Evolutionary conservation across 2,329 filamentous ascomycete genomes (phyloP).

Genomic region (Stenocarpella maydis): DNA sequence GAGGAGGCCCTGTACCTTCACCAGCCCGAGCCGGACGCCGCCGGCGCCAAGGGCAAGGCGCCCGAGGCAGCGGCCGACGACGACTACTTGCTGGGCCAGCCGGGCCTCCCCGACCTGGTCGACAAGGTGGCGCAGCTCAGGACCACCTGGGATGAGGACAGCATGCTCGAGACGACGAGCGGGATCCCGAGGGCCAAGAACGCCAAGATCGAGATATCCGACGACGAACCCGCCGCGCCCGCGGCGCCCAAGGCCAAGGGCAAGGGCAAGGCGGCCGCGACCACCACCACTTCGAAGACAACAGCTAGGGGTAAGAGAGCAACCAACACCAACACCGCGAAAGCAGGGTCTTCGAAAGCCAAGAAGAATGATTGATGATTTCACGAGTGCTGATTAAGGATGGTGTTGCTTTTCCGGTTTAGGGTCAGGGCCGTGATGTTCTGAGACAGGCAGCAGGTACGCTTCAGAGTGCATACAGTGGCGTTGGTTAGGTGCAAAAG

Average conservation of each 20-base stretch:
- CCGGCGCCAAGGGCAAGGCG: constrained; percentile 35
- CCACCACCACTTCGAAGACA: constrained; percentile 20
- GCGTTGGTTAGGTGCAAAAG: constrained; percentile 28
- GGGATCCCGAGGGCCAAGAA: constrained; percentile 37
- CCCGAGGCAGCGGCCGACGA: constrained; percentile 36
- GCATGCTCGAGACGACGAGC: constrained; percentile 45
- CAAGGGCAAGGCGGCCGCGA: constrained; percentile 39
- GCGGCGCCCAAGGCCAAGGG: constrained; percentile 40
- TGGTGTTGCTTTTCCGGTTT: constrained; percentile 30
- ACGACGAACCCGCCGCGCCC: constrained; percentile 32
- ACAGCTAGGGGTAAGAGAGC: constrained; percentile 33
- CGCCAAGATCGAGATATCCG: constrained; percentile 40
- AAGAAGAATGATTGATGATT: constrained; percentile 31
- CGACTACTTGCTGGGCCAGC: constrained; percentile 5
- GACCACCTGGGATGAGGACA: constrained; percentile 42
- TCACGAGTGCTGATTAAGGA: constrained; percentile 30
- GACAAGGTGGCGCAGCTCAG: constrained; percentile 37
- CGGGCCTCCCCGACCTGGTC: constrained; percentile 32
- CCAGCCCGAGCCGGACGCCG: constrained; percentile 32
- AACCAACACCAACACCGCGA: constrained; percentile 25
- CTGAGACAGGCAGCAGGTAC: neutral
- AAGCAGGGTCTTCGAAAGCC: constrained; percentile 26
- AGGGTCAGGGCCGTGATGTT: constrained; percentile 19
- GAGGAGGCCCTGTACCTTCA: constrained; percentile 73
- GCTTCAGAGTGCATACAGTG: constrained; percentile 22